phyloP scores from a whole-genome alignment of 148 eudicot species.

The Limonium bicolor region DNA sequence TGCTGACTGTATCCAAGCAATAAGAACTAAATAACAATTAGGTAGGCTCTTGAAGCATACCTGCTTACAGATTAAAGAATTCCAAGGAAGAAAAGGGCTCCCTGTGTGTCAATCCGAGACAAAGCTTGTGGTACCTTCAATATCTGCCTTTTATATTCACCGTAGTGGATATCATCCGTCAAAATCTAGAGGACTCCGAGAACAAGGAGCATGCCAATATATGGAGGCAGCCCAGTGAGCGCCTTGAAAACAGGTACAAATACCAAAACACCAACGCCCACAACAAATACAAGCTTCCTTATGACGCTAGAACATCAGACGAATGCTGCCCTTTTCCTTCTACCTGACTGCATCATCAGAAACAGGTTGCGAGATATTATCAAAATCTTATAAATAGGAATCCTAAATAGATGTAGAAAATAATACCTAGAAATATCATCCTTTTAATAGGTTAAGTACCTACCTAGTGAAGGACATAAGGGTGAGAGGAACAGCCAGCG shows the following conservation, averaged over 20 bases:
- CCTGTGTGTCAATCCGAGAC: conserved; percentile 97
- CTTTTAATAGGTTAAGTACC: not conserved
- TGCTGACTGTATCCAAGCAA: too few species aligned
- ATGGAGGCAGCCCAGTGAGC: conserved; percentile 89
- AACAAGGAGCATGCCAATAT: conserved; percentile 92
- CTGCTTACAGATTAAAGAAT: conserved; percentile 94
- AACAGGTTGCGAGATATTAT: conserved; percentile 5
- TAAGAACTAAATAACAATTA: too few species aligned
- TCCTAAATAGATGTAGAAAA: not conserved
- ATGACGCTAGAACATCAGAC: conserved; percentile 53
- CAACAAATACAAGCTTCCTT: conserved; percentile 76
- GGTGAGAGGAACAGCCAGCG: conserved; percentile 90
- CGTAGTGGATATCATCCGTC: conserved; percentile 96
- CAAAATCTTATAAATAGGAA: conserved; percentile 3
- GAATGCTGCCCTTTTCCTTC: conserved; percentile 51
- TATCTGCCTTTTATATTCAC: conserved; percentile 79
- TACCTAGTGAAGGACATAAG: conserved; percentile 91
- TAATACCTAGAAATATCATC: not conserved
- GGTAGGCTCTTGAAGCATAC: conserved; percentile 26
- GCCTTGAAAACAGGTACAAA: conserved; percentile 91
- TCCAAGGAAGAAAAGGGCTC: conserved; percentile 93
- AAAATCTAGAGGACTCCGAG: conserved; percentile 93
- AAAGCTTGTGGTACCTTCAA: conserved; percentile 96
- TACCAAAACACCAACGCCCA: conserved; percentile 77
- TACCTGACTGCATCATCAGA: conserved; percentile 50